These are phyloP conservation scores for Fusarium armeniacum DNA, from an alignment of 2,329 filamentous ascomycete genomes.

Conservation along the genomic window DNA sequence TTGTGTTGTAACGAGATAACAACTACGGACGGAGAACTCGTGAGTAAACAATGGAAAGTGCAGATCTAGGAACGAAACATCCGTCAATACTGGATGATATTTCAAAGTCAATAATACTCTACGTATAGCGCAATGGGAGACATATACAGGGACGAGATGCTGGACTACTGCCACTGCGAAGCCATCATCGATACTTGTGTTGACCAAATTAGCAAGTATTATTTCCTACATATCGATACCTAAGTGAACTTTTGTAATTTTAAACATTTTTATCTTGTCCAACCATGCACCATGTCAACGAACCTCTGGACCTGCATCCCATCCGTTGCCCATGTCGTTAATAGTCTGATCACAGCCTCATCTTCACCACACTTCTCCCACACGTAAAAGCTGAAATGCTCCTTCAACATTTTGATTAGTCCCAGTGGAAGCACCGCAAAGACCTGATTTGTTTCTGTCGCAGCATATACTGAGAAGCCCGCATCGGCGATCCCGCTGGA, in stretches of 20 bases:
- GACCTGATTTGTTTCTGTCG: conserved; percentile 66
- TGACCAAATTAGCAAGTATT: not conserved
- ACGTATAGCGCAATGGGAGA: not conserved
- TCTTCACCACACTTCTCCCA: conserved; percentile 61
- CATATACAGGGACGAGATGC: not conserved
- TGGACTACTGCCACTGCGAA: not conserved
- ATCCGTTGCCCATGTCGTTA: conserved; percentile 67
- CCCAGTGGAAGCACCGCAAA: conserved; percentile 60
- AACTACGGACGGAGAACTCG: too few relatives aligned
- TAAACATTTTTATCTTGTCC: conserved; percentile 3
- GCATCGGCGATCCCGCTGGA: conserved; percentile 59
- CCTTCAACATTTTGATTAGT: conserved; percentile 58
- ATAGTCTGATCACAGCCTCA: conserved; percentile 59
- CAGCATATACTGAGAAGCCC: conserved; percentile 59
- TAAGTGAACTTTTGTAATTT: not conserved
- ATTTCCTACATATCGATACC: rapidly evolving
- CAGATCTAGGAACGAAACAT: not conserved
- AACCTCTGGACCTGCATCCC: conserved; percentile 58
- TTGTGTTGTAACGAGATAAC: rapidly evolving
- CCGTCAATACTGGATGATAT: not conserved
- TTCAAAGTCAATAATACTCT: not conserved
- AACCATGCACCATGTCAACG: conserved; percentile 39
- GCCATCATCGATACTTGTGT: rapidly evolving
- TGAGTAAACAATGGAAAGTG: not conserved
- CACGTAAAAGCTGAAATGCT: conserved; percentile 62